Conservation (phyloP, 2,329 filamentous ascomycete genomes). For the Fusarium anguioides region DNA sequence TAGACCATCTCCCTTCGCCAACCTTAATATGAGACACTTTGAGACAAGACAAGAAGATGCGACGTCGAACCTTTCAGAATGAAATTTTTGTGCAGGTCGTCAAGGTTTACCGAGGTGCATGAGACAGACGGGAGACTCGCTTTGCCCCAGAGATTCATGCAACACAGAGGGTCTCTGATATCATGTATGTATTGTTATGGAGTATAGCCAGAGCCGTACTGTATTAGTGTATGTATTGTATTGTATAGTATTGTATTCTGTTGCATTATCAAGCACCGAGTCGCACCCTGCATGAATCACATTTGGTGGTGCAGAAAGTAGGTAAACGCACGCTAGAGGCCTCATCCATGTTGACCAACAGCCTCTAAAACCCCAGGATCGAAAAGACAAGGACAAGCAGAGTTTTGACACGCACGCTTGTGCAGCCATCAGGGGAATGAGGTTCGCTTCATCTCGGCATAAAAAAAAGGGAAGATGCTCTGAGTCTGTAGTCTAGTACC, state of each 20-base stretch:
- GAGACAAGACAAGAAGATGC: conserved; percentile 12
- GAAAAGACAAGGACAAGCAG: conserved; percentile 8
- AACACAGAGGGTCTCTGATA: conserved; percentile 4
- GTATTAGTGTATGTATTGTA: background rate
- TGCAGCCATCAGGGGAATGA: conserved; percentile 21
- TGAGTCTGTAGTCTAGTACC: too few species aligned
- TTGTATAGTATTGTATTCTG: background rate
- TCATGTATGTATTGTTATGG: background rate
- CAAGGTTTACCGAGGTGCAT: conserved; percentile 15
- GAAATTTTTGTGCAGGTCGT: background rate
- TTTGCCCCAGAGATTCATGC: conserved; percentile 19
- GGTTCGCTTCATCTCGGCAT: conserved; percentile 39
- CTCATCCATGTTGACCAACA: conserved; percentile 16
- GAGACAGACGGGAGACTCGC: conserved; percentile 3
- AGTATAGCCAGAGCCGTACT: too few species aligned
- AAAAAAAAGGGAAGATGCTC: too few species aligned
- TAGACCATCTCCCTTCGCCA: background rate
- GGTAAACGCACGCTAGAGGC: conserved; percentile 8
- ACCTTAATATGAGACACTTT: background rate
- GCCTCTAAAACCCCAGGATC: background rate
- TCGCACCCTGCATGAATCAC: conserved; percentile 46
- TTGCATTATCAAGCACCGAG: conserved; percentile 24
- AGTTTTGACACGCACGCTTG: conserved; percentile 15
- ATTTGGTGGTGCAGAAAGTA: conserved; percentile 25
- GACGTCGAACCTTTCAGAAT: background rate